Conservation (phyloP, 352 stramenopile genomes). For the Pythium utonaiense region DNA sequence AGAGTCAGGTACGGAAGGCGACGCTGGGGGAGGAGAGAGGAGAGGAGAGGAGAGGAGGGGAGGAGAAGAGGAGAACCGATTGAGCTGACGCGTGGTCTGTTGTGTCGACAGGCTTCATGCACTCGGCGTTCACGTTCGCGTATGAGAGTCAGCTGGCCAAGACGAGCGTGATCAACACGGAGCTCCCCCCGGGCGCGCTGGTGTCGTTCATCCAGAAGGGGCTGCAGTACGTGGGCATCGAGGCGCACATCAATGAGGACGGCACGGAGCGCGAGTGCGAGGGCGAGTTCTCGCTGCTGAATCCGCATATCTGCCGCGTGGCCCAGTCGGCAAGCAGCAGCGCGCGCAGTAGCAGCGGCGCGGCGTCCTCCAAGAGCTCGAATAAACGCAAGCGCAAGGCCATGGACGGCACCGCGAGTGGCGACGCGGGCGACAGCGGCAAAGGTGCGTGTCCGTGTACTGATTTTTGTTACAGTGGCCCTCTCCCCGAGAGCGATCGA, state of each 20-base stretch:
- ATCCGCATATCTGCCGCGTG: conserved; percentile 88
- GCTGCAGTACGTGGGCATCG: conserved; percentile 92
- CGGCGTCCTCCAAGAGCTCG: conserved; percentile 35
- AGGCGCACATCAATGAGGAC: conserved; percentile 90
- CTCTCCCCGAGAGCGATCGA: neutral
- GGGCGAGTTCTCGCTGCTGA: conserved; percentile 90
- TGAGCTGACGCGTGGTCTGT: neutral
- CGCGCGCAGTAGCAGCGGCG: conserved; percentile 32
- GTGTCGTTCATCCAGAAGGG: conserved; percentile 99
- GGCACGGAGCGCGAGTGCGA: conserved; percentile 83
- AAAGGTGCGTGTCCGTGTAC: conserved; percentile 32
- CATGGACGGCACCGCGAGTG: conserved; percentile 23
- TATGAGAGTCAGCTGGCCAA: conserved; percentile 97
- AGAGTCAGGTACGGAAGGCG: conserved; percentile 79
- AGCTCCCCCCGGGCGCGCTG: conserved; percentile 95
- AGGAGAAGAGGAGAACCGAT: neutral
- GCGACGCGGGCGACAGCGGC: conserved; percentile 38
- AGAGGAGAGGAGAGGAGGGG: neutral
- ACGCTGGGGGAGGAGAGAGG: conserved; percentile 2
- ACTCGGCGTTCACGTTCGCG: conserved; percentile 98
- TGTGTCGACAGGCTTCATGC: conserved; percentile 83
- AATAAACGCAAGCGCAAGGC: conserved; percentile 86
- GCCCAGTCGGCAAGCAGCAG: conserved; percentile 74
- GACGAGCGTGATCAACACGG: conserved; percentile 88
- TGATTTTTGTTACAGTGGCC: neutral